phyloP scores from a whole-genome alignment of 441 rosid genomes.

The Populus hybrid region DNA sequence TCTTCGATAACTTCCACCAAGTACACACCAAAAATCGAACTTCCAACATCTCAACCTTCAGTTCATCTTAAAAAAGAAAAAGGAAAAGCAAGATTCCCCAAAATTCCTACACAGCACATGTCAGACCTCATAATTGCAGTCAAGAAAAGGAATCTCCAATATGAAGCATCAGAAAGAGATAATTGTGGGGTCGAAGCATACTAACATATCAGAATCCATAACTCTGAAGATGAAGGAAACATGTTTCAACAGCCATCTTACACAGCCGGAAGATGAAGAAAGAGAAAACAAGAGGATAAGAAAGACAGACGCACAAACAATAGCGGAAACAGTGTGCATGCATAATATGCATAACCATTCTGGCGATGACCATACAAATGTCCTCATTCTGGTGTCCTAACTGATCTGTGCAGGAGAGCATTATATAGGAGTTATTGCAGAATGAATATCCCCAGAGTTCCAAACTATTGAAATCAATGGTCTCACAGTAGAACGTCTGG shows the following conservation, averaged over 20 bases:
- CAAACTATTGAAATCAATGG: background rate
- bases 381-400: constrained; percentile 11
- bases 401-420: background rate
- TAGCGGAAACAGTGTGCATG: constrained; percentile 4
- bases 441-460: background rate
- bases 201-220: constrained; percentile 1
- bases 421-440: background rate
- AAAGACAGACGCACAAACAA: background rate
- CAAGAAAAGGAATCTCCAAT: background rate
- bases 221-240: background rate
- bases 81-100: background rate
- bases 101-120: background rate
- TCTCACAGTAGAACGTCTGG: constrained; percentile 53
- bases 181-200: background rate
- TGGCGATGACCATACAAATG: constrained; percentile 12
- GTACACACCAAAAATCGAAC: background rate
- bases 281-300: background rate
- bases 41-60: background rate
- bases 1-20: background rate
- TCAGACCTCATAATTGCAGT: background rate
- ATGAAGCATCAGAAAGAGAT: background rate
- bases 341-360: constrained; percentile 21
- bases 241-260: constrained; percentile 12
- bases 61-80: background rate
- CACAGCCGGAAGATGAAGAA: background rate